Evolutionary conservation across 208 protist species (phyloP).

Genomic region (Crithidia thermophila): DNA sequence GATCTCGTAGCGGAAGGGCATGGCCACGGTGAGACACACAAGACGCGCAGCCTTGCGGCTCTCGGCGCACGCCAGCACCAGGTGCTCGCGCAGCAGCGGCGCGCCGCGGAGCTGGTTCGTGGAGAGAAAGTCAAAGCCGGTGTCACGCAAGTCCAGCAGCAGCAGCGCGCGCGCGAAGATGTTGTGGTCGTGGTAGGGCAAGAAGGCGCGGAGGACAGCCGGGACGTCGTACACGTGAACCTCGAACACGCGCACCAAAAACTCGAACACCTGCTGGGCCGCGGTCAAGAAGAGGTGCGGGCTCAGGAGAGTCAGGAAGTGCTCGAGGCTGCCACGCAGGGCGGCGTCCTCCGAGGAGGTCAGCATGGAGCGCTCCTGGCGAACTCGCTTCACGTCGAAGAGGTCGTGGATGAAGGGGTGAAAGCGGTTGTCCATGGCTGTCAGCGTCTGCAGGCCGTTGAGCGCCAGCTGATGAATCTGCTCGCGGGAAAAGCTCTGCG

Average conservation of each 20-base stretch:
- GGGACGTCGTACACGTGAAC: constrained; percentile 84
- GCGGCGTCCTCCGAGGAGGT: constrained; percentile 39
- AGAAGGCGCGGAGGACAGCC: constrained; percentile 70
- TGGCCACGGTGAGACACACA: constrained; percentile 62
- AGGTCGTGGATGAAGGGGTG: constrained; percentile 75
- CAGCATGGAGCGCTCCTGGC: constrained; percentile 72
- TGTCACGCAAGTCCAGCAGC: constrained; percentile 86
- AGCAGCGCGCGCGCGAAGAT: constrained; percentile 78
- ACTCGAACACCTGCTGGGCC: constrained; percentile 90
- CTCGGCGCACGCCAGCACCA: constrained; percentile 70
- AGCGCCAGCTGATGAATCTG: constrained; percentile 85
- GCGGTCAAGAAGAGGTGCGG: constrained; percentile 85
- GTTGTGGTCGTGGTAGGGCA: constrained; percentile 90
- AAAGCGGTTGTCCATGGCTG: constrained; percentile 82
- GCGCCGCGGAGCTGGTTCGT: constrained; percentile 83
- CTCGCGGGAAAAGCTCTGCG: constrained; percentile 78
- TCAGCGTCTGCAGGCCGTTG: constrained; percentile 71
- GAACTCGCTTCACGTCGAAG: constrained; percentile 60
- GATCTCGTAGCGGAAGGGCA: constrained; percentile 52
- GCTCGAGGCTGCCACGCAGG: constrained; percentile 54
- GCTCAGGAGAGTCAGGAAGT: constrained; percentile 77
- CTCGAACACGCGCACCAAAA: constrained; percentile 83
- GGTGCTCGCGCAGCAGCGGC: constrained; percentile 72
- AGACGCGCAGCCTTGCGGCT: constrained; percentile 76
- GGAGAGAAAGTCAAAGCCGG: constrained; percentile 78